These are phyloP conservation scores for Sclerotinia borealis DNA, from an alignment of 2,329 filamentous ascomycete genomes.

Conservation along the genomic window DNA sequence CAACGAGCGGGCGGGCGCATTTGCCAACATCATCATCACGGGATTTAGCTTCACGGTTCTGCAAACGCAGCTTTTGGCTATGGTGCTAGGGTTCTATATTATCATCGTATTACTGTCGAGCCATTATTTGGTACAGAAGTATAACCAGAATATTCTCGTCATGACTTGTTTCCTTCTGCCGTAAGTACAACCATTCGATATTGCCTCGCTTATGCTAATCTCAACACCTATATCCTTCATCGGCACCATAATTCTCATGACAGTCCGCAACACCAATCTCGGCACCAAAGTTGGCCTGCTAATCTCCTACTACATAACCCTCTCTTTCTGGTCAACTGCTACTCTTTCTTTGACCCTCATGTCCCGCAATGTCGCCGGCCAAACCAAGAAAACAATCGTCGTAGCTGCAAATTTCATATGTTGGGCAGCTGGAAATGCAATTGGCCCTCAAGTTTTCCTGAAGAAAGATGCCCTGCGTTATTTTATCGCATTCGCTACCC, in stretches of 20 bases:
- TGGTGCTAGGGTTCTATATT: slow-evolving; percentile 70
- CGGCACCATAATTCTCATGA: slow-evolving; percentile 68
- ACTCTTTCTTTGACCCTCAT: slow-evolving; percentile 59
- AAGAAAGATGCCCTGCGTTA: slow-evolving; percentile 45
- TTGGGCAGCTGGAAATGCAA: slow-evolving; percentile 53
- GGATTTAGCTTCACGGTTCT: slow-evolving; percentile 59
- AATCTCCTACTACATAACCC: slow-evolving; percentile 68
- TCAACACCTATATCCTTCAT: slow-evolving; percentile 50
- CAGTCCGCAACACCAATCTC: slow-evolving; percentile 51
- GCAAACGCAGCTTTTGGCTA: slow-evolving; percentile 66
- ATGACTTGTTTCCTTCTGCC: slow-evolving; percentile 63
- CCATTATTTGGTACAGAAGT: slow-evolving; percentile 62
- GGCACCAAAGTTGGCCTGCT: slow-evolving; percentile 60
- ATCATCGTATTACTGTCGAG: slow-evolving; percentile 63
- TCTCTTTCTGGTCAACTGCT: slow-evolving; percentile 72
- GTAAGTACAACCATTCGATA: slow-evolving; percentile 36
- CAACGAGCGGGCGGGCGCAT: slow-evolving; percentile 65
- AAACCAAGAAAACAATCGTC: slow-evolving; percentile 52
- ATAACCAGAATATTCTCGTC: slow-evolving; percentile 59
- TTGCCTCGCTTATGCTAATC: neutral
- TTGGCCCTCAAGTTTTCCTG: slow-evolving; percentile 46
- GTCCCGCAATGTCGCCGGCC: slow-evolving; percentile 50
- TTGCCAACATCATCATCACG: slow-evolving; percentile 68
- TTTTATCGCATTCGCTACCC: slow-evolving; percentile 47
- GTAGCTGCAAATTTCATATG: slow-evolving; percentile 52